Conservation (phyloP, 1,139 yeast genomes). For the Taphrina betulina region DNA sequence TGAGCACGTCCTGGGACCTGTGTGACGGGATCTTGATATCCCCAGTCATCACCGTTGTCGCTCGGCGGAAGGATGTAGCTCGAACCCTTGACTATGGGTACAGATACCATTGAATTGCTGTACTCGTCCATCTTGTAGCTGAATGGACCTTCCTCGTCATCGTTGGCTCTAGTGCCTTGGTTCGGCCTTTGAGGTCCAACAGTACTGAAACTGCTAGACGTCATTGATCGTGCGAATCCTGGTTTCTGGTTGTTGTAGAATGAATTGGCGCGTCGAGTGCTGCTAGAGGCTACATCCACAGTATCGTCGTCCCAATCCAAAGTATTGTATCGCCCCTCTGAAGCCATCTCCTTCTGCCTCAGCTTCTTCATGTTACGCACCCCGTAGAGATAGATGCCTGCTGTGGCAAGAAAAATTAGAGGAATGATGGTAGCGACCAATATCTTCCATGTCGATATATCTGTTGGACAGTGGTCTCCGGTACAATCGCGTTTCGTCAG, state of each 20-base stretch:
- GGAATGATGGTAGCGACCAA: conserved; percentile 1
- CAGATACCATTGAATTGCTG: conserved; percentile 6
- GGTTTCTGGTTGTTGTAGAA: conserved; percentile 15
- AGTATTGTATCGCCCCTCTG: conserved; percentile 6
- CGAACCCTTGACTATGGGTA: conserved; percentile 14
- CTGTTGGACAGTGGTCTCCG: conserved; percentile 2
- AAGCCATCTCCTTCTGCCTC: conserved; percentile 8
- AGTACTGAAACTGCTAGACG: conserved; percentile 16
- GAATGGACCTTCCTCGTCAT: conserved; percentile 1
- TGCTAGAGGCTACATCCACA: neutral
- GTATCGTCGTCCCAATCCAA: conserved; percentile 21
- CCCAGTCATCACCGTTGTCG: conserved; percentile 16
- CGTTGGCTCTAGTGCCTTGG: neutral
- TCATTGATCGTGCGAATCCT: conserved; percentile 11
- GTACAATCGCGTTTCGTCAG: neutral
- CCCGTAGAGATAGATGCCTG: conserved; percentile 8
- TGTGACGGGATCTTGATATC: conserved; percentile 12
- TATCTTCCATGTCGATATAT: conserved; percentile 11
- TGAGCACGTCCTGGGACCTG: conserved; percentile 13
- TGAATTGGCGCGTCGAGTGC: conserved; percentile 20
- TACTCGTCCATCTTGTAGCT: conserved; percentile 14
- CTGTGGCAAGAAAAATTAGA: neutral
- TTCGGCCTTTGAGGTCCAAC: conserved; percentile 1
- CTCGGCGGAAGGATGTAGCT: conserved; percentile 15
- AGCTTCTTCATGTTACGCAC: conserved; percentile 10